These are phyloP conservation scores for Knufia petricola DNA, from an alignment of 2,329 filamentous ascomycete species.

Conservation along the genomic window DNA sequence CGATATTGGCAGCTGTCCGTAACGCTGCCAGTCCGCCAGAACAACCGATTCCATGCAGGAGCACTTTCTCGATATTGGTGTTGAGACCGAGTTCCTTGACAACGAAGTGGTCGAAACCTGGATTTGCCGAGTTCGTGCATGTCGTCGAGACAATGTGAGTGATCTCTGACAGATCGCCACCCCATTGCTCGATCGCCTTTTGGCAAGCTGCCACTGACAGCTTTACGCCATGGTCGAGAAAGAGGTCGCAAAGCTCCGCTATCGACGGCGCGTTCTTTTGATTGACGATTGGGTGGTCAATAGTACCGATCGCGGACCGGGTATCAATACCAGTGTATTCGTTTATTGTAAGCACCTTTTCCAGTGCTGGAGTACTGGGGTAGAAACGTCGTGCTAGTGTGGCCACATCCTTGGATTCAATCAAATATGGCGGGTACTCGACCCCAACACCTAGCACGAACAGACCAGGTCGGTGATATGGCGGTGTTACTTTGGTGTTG, in stretches of 20 bases:
- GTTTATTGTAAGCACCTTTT: constrained; percentile 55
- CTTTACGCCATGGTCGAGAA: constrained; percentile 25
- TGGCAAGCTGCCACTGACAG: constrained; percentile 26
- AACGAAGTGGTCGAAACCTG: constrained; percentile 58
- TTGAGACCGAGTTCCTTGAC: constrained; percentile 49
- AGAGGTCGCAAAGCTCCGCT: constrained; percentile 23
- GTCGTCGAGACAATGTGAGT: constrained; percentile 60
- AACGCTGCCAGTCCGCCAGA: constrained; percentile 54
- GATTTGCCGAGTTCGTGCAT: constrained; percentile 61
- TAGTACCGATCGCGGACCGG: constrained; percentile 52
- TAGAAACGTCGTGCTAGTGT: constrained; percentile 49
- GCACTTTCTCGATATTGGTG: constrained; percentile 52
- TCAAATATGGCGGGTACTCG: constrained; percentile 50
- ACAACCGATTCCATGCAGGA: constrained; percentile 59
- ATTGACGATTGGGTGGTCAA: constrained; percentile 54
- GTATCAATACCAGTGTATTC: constrained; percentile 55
- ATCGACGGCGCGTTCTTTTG: constrained; percentile 28
- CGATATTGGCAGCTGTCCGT: constrained; percentile 57
- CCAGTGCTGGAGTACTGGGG: constrained; percentile 50
- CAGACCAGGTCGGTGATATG: constrained; percentile 39
- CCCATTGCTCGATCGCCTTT: constrained; percentile 26
- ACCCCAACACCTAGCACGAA: constrained; percentile 51
- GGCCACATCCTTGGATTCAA: constrained; percentile 44
- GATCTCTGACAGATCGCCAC: constrained; percentile 32
- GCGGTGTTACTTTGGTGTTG: constrained; percentile 22